phyloP scores from a whole-genome alignment of 208 protist species.

The Leishmania mexicana region DNA sequence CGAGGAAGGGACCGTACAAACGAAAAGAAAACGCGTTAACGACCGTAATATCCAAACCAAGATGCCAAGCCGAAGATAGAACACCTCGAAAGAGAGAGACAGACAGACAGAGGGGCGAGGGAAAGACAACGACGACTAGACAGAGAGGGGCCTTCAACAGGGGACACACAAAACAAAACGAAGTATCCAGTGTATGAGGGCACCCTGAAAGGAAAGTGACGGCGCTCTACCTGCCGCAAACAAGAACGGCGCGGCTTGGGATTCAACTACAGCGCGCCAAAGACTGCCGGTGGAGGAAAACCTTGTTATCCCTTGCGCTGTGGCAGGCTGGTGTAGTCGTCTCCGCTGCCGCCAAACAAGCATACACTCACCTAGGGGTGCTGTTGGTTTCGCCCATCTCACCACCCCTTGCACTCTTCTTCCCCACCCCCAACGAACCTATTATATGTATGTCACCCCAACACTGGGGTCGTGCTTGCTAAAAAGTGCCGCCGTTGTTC shows the following conservation, averaged over 20 bases:
- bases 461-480: background rate
- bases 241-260: background rate
- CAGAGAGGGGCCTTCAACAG: background rate
- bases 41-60: background rate
- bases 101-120: background rate
- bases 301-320: background rate
- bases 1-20: background rate
- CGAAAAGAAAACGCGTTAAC: conserved; percentile 3
- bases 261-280: background rate
- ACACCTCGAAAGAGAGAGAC: background rate
- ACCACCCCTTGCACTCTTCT: background rate
- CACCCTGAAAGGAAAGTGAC: background rate
- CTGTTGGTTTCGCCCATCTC: background rate
- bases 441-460: background rate
- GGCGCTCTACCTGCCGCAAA: background rate
- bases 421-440: background rate
- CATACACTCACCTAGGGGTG: background rate
- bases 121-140: background rate
- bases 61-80: background rate
- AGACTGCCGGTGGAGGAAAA: background rate
- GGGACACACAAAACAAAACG: background rate
- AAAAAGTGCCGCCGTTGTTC: background rate
- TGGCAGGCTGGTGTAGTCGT: background rate
- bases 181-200: background rate
- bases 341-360: background rate